phyloP scores from a whole-genome alignment of 441 rosid genomes.

The Bruguiera hainesii region DNA sequence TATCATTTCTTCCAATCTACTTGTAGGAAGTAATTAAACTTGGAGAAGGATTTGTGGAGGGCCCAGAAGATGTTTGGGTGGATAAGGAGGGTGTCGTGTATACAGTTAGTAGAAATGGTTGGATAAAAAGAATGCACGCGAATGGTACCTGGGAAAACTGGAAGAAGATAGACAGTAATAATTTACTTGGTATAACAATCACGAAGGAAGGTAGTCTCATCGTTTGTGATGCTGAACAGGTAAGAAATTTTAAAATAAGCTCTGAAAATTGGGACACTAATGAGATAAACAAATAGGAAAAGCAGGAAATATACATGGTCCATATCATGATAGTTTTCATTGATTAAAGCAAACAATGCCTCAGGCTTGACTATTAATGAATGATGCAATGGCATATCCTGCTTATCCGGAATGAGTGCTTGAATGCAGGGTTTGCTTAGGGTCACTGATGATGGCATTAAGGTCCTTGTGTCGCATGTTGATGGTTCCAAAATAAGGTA shows the following conservation, averaged over 20 bases:
- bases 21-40: slow-evolving; percentile 33
- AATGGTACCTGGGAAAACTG: slow-evolving; percentile 45
- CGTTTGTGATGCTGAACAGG: slow-evolving; percentile 39
- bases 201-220: slow-evolving; percentile 35
- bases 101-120: slow-evolving; percentile 46
- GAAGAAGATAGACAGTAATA: slow-evolving; percentile 28
- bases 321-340: no score
- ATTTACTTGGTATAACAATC: slow-evolving; percentile 41
- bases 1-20: not conserved
- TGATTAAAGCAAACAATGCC: no score
- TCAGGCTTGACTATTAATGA: no score
- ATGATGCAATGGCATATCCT: not conserved
- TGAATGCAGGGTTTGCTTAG: slow-evolving; percentile 45
- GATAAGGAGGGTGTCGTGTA: slow-evolving; percentile 39
- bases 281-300: not conserved
- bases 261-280: not conserved
- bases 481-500: slow-evolving; percentile 45
- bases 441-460: slow-evolving; percentile 37
- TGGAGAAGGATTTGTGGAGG: slow-evolving; percentile 41
- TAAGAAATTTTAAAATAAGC: slow-evolving; percentile 9
- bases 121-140: slow-evolving; percentile 45
- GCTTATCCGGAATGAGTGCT: not conserved
- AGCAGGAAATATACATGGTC: not conserved
- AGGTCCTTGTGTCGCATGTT: slow-evolving; percentile 35
- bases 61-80: slow-evolving; percentile 36